Base-by-base conservation (phyloP, 371 early-diverging fungal species). In the Ecytonucleospora hepatopenaei region DNA sequence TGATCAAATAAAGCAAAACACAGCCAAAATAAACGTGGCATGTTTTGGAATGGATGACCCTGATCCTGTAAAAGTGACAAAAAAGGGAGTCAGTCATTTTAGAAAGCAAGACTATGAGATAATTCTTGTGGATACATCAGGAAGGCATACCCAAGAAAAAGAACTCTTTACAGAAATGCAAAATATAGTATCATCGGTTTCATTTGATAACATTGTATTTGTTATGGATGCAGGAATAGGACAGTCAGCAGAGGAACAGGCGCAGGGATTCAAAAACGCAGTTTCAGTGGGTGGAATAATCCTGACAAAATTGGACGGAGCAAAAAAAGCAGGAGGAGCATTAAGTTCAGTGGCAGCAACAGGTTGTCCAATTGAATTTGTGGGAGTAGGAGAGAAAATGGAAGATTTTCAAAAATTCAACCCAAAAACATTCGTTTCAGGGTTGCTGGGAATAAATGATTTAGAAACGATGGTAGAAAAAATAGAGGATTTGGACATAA, bases 201-300 rank as follows among this genome's bases (percentile, higher is more conserved):
- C 84, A 64, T 97, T 96, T 1, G 86, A 91, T 75, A 87, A 90
- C 67, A 86, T 88, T 15, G 88, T 96, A 48, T 96, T 97, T 83
- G 94, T 97, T 17, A 91, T 96, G 93, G 97, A 97, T 79, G 97
- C 94, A 58, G 90, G 94, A 0, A 96, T 96, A 73, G 97, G 97
- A 71, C 97, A 97, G 82, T 90, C 94, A 16, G 97, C 96, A 1
- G 94, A 96, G 68, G 79, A 84, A 53, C 96, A 96, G 81, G 93
- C 97, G 3, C 79, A 84, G 55, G 94, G 92, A 28, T 97, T 97
- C 76, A 89, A 89, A 68, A 88, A 90, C 71, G 87, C 90, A 3
- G 91, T 93, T n/a, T 84, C 88, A 68, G 86, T 96, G 56, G 97
- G 97, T 58, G 90, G 93, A 1, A 91, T 97, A 60, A 88, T 97